These are phyloP conservation scores for Fraxinus pennsylvanica DNA, from an alignment of 257 asterid genomes.

Conservation along the genomic window DNA sequence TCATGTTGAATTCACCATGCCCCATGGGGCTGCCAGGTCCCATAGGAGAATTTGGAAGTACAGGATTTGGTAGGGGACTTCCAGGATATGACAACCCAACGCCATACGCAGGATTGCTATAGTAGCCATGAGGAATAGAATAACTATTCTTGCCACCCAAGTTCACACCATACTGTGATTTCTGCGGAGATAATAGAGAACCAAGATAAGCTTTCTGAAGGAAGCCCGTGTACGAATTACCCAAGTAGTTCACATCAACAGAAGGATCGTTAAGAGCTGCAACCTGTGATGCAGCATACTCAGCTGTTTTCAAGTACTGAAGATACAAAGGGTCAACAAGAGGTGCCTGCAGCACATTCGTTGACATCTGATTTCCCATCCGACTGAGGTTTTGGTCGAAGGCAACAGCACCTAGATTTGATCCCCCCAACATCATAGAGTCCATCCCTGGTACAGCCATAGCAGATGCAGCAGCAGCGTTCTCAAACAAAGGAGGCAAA, in stretches of 20 bases:
- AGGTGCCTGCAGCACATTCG: constrained; percentile 50
- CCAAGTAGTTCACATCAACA: constrained; percentile 60
- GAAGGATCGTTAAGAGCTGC: constrained; percentile 70
- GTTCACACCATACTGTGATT: constrained; percentile 66
- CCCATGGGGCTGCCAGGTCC: constrained; percentile 85
- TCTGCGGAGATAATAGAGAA: constrained; percentile 63
- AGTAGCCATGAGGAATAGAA: constrained; percentile 76
- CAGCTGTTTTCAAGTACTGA: constrained; percentile 75
- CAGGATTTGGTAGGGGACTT: constrained; percentile 62
- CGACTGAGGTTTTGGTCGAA: constrained; percentile 53
- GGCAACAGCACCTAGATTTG: constrained; percentile 58
- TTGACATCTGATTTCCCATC: constrained; percentile 69
- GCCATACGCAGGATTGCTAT: constrained; percentile 62
- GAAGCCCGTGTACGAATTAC: constrained; percentile 67
- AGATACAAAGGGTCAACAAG: constrained; percentile 75
- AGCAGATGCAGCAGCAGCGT: constrained; percentile 91
- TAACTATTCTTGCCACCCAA: constrained; percentile 45
- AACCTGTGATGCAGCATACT: constrained; percentile 45
- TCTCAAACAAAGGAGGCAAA: constrained; percentile 87
- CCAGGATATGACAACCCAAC: constrained; percentile 83
- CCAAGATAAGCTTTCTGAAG: constrained; percentile 85
- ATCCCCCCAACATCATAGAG: constrained; percentile 66
- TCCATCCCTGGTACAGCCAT: constrained; percentile 79
- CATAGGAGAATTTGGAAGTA: constrained; percentile 58
- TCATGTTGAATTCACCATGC: constrained; percentile 65